Percentiles rank a stretch among this genome's conserved stretches.
Conservation (phyloP, 306 rosid species). For the Coriaria nepalensis region DNA sequence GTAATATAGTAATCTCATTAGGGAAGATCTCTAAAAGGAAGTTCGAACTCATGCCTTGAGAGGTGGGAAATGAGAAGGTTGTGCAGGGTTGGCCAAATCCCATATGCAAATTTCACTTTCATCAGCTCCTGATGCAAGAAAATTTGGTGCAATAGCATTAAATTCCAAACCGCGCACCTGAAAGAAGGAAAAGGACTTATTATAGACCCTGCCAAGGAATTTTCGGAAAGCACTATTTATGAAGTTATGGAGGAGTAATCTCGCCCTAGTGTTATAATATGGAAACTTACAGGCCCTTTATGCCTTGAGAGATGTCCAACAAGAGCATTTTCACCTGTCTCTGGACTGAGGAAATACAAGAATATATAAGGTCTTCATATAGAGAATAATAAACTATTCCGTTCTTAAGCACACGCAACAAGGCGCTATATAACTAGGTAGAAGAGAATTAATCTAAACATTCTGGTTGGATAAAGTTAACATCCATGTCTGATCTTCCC, state of each 20-base stretch:
- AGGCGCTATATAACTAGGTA: no score
- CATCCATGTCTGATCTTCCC: no score
- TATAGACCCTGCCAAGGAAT: no score
- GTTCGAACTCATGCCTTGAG: constrained; percentile 46
- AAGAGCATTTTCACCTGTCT: constrained; percentile 52
- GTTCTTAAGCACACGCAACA: no score
- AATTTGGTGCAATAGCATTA: constrained; percentile 68
- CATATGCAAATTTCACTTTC: constrained; percentile 98
- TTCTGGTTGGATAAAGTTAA: no score
- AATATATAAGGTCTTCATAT: neutral
- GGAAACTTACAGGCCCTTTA: constrained; percentile 85
- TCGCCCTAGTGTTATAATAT: neutral
- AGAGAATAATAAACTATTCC: no score
- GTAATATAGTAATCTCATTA: no score
- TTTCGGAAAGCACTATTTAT: no score
- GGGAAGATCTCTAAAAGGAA: no score
- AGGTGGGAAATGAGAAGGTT: constrained; percentile 84
- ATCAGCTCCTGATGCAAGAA: constrained; percentile 95
- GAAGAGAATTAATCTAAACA: no score
- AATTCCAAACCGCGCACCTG: constrained; percentile 98
- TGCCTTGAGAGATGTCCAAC: constrained; percentile 78
- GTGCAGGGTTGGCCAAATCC: constrained; percentile 89
- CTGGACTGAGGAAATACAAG: constrained; percentile 37
- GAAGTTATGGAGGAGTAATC: neutral
- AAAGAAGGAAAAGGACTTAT: constrained; percentile 7